Base-by-base conservation (phyloP, 768 basidiomycete species). In the Kwoniella sp. region DNA sequence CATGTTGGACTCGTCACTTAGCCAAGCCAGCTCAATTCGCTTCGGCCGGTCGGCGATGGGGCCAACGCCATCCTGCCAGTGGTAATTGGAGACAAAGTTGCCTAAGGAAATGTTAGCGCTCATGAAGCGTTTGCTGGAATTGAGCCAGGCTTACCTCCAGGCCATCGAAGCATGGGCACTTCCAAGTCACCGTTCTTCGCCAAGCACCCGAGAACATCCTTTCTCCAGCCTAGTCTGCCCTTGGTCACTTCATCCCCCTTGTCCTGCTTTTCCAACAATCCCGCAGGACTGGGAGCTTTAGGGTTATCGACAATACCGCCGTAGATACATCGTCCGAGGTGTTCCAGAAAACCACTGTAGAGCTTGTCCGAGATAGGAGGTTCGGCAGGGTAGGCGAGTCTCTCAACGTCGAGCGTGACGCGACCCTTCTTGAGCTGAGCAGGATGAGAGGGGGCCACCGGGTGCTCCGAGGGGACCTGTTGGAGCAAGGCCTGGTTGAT, bases 281-380 rank as follows among this genome's bases (percentile, higher is more conserved):
- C 50, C 22, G 47, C 25, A 0, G 69, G 70, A 26, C 65, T 68
- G 1, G 79, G 77, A 6, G 58, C 56, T 40, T 67, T 67, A 7
- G 72, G 76, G 49, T 73, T 63, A 63, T 80, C 79, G 47, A 78
- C 76, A 26, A 79, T 73, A 21, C 77, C 79, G 4, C 79, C 77
- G 47, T 78, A 77, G 52, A 76, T 76, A 49, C 73, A 74, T 47
- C 77, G 44, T 19, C 77, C 86, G 77, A 87, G 83, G 66, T 87
- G 85, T 71, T 87, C 86, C 9, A 86, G 84, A 77, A 87, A 88
- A 1, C 86, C 86, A 26, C 85, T 85, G 73, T 85, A 87, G 69
- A 79, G 68, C 58, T 72, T 69, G 49, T 66, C 66, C 2, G 63
- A 56, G 52, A 86, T 84, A 21, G 83, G 82, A 22, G 83, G 82